Percentiles rank a stretch among this genome's conserved stretches.
phyloP scores from a whole-genome alignment of 306 rosid genomes.

The Canavalia ensiformis region DNA sequence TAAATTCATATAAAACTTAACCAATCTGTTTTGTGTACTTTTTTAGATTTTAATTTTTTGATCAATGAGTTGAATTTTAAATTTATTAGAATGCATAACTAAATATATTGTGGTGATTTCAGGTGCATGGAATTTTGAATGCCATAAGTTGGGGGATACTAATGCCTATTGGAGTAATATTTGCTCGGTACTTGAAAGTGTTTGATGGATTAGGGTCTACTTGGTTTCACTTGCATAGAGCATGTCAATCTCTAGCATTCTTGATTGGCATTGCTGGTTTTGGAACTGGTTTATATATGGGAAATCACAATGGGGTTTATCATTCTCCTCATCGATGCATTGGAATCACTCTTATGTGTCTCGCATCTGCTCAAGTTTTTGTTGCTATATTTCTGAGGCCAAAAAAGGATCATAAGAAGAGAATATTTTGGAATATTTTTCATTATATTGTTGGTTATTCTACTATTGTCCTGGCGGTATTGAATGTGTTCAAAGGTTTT shows the following conservation, averaged over 20 bases:
- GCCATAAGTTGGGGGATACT: constrained; percentile 56
- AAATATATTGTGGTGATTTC: not conserved
- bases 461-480: constrained; percentile 26
- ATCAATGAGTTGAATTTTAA: no score
- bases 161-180: constrained; percentile 48
- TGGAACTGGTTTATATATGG: constrained; percentile 18
- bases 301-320: constrained; percentile 14
- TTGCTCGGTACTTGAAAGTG: constrained; percentile 45
- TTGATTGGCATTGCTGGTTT: constrained; percentile 38
- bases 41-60: no score
- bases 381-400: constrained; percentile 23
- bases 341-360: constrained; percentile 38
- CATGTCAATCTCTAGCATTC: constrained; percentile 20
- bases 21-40: no score
- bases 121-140: constrained; percentile 54
- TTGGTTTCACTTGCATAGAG: constrained; percentile 48
- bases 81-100: not conserved
- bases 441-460: constrained; percentile 40
- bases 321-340: constrained; percentile 43
- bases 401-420: constrained; percentile 27
- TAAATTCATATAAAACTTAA: no score
- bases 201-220: not conserved
- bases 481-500: constrained; percentile 44
- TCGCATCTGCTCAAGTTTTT: constrained; percentile 28
- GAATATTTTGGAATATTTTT: constrained; percentile 38